Base-by-base conservation (phyloP, 441 rosid genomes). In the Biscutella laevigata region DNA sequence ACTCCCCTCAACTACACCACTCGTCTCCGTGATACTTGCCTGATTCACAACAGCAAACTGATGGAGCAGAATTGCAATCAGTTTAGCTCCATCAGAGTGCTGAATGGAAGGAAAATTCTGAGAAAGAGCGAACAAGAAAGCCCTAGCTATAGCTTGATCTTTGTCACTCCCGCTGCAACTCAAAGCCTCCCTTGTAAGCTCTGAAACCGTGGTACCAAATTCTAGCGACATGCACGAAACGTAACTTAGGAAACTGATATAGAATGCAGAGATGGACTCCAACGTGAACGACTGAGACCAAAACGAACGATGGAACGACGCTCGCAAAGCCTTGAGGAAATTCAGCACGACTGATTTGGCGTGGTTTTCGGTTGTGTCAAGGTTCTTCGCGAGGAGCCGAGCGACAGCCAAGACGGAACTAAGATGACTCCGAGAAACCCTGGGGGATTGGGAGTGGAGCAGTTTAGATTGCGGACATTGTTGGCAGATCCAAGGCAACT, bases 391-490 rank as follows among this genome's bases (percentile, higher is more conserved):
- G 44, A 85, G 74, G 49, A 83, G 78, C 8, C 89, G 74, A 16
- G 86, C 52, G 8, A 81, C 75, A 8, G 75, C 83, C 40, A 85
- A 80, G 27, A 76, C 70, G 7, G 84, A 82, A 66, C 77, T 71
- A 78, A 88, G 86, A 51, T 88, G 95, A 4, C 81, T 71, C 14
- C 74, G 85, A 12, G 92, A 67, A 44, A 83, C 78, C 71, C 79
- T 71, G 27, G 80, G 59, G 34, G 84, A 80, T 59, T 72, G 82
- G 44, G 66, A 41, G 11, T 27, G 50, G 10, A 77, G 52, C 15
- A 45, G 27, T 19, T 84, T 82, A 8, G 78, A 68, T 42, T 74
- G 88, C 14, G 94, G 88, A 40, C 88, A 88, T 0, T 84, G 72
- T 47, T 71, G 71, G 75, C 94, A 88, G 40, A 88, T 69, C 94